Conservation (phyloP, 306 rosid species). For the Prunus padus region DNA sequence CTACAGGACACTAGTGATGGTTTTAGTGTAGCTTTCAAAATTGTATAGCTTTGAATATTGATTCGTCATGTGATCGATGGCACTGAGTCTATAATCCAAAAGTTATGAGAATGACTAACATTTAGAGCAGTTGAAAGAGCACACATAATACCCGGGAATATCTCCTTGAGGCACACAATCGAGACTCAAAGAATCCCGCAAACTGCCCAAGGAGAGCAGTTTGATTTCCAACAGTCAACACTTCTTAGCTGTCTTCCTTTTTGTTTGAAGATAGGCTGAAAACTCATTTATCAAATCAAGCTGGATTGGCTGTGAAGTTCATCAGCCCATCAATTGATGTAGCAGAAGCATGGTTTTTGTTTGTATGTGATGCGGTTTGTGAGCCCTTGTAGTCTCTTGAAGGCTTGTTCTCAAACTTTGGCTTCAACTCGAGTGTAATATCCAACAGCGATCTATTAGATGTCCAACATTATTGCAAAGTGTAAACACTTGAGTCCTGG, state of each 20-base stretch:
- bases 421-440: constrained; percentile 1
- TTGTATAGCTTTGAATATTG: neutral
- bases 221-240: neutral
- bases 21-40: neutral
- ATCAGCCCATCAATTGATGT: neutral
- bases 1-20: neutral
- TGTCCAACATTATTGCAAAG: neutral
- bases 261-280: neutral
- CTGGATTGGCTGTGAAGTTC: neutral
- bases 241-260: neutral
- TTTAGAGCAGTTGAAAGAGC: neutral
- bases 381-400: neutral
- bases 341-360: neutral
- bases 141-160: neutral
- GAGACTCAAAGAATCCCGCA: neutral
- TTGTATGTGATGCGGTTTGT: neutral
- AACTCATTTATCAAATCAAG: neutral
- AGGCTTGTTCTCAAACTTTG: neutral
- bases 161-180: neutral
- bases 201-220: neutral
- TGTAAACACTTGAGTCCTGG: neutral
- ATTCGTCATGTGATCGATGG: neutral
- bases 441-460: neutral
- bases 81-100: neutral
- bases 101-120: neutral